These are phyloP conservation scores for Suillus fuscotomentosus DNA, from an alignment of 768 basidiomycete genomes.

Conservation along the genomic window DNA sequence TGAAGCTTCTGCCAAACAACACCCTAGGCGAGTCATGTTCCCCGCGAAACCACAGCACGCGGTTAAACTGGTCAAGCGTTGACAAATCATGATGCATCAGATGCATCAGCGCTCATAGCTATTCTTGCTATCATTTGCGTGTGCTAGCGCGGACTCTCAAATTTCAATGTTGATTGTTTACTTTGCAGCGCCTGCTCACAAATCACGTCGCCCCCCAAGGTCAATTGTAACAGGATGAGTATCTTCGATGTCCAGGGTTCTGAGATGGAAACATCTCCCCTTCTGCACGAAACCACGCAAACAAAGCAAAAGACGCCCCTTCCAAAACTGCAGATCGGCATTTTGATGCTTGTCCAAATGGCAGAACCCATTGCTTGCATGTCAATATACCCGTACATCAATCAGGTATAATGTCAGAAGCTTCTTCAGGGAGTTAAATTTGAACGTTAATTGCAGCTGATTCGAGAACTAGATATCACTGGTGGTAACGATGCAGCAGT, in stretches of 20 bases:
- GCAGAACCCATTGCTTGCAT: conserved; percentile 36
- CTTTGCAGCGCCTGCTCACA: no score
- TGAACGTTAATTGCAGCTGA: conserved; percentile 25
- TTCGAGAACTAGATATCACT: conserved; percentile 43
- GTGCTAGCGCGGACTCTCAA: background rate
- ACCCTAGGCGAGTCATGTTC: background rate
- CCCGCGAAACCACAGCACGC: background rate
- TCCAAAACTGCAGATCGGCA: conserved; percentile 37
- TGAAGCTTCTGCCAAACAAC: background rate
- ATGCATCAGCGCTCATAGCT: background rate
- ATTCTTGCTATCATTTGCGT: background rate
- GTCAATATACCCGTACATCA: conserved; percentile 49
- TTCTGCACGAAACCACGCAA: background rate
- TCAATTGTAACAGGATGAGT: background rate
- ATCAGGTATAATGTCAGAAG: conserved; percentile 33
- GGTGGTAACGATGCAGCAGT: conserved; percentile 42
- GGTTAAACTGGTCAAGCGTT: background rate
- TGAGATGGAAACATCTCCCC: background rate
- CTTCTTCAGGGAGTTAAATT: background rate
- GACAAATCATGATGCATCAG: background rate
- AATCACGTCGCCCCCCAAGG: background rate
- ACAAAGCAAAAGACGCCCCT: conserved; percentile 27
- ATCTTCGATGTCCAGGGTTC: background rate
- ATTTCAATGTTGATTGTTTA: background rate
- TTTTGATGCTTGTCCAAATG: conserved; percentile 35